Conservation (phyloP, 163 green algal genomes). For the Prototheca wickerhamii region DNA sequence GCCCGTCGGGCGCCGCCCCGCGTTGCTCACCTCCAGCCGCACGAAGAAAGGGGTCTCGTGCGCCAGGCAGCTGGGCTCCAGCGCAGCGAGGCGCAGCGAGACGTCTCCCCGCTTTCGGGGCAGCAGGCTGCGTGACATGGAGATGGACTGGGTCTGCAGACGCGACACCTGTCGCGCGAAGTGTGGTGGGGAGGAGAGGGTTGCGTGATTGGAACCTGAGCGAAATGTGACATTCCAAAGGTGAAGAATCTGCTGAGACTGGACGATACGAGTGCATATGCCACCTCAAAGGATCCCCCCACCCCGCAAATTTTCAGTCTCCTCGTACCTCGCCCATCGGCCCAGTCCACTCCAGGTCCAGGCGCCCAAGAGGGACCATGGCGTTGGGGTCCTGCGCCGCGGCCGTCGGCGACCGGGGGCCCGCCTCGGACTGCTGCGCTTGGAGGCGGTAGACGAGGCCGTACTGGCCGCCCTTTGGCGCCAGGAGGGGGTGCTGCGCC, state of each 20-base stretch:
- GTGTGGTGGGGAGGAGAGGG: not conserved
- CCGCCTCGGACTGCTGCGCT: not conserved
- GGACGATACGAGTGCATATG: too few species aligned
- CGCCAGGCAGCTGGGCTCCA: not conserved
- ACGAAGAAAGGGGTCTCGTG: not conserved
- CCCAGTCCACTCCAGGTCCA: slow-evolving; percentile 7
- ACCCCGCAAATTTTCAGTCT: too few species aligned
- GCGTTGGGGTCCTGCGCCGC: not conserved
- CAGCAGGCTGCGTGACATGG: too few species aligned
- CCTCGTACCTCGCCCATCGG: slow-evolving; percentile 1
- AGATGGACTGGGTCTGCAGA: not conserved
- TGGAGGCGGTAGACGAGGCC: not conserved
- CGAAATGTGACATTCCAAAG: too few species aligned
- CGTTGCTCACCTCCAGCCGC: not conserved
- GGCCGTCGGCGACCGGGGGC: not conserved
- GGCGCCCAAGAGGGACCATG: not conserved
- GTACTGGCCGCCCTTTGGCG: not conserved
- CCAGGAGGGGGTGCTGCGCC: not conserved
- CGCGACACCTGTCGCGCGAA: not conserved
- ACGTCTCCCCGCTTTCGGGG: too few species aligned
- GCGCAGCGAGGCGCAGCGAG: not conserved
- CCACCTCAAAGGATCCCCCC: too few species aligned
- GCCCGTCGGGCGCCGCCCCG: not conserved
- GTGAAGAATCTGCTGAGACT: too few species aligned
- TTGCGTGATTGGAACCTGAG: too few species aligned